These are phyloP conservation scores for Mangifera indica DNA, from an alignment of 345 rosid genomes.

Conservation along the genomic window DNA sequence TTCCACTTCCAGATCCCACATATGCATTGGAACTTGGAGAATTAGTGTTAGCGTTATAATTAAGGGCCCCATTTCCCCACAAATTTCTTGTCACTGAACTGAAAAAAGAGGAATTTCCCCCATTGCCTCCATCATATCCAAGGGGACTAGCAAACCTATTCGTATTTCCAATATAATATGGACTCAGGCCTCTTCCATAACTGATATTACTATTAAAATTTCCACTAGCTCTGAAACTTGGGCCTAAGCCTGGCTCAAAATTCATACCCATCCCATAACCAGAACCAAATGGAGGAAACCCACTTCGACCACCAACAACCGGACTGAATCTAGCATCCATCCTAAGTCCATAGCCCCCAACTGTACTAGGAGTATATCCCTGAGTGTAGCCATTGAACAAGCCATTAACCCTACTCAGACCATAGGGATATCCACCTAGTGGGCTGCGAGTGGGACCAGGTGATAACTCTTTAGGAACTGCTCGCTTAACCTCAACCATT, in stretches of 20 bases:
- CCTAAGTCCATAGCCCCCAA: conserved; percentile 66
- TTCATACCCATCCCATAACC: conserved; percentile 63
- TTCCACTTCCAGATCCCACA: conserved; percentile 51
- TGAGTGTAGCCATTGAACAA: conserved; percentile 63
- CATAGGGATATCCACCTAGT: conserved; percentile 66
- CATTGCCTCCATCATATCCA: conserved; percentile 63
- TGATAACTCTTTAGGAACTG: conserved; percentile 78
- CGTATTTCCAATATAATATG: conserved; percentile 59
- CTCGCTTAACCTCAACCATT: conserved; percentile 78
- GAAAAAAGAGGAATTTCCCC: conserved; percentile 67
- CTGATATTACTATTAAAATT: conserved; percentile 51
- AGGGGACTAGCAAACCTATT: conserved; percentile 53
- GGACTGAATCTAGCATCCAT: conserved; percentile 69
- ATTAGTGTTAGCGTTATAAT: conserved; percentile 39
- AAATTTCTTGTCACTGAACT: conserved; percentile 61
- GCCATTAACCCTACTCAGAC: conserved; percentile 55
- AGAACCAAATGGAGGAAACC: conserved; percentile 59
- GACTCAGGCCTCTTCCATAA: conserved; percentile 62
- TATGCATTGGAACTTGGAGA: conserved; percentile 44
- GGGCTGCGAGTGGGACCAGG: conserved; percentile 74
- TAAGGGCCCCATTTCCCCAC: conserved; percentile 70
- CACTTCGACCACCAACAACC: conserved; percentile 54
- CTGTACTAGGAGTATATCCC: conserved; percentile 54
- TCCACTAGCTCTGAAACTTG: conserved; percentile 47
- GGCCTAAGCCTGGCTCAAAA: conserved; percentile 56